Conservation (phyloP, 805 yeast species). For the Saccharomycopsis oosterbeekiorum region DNA sequence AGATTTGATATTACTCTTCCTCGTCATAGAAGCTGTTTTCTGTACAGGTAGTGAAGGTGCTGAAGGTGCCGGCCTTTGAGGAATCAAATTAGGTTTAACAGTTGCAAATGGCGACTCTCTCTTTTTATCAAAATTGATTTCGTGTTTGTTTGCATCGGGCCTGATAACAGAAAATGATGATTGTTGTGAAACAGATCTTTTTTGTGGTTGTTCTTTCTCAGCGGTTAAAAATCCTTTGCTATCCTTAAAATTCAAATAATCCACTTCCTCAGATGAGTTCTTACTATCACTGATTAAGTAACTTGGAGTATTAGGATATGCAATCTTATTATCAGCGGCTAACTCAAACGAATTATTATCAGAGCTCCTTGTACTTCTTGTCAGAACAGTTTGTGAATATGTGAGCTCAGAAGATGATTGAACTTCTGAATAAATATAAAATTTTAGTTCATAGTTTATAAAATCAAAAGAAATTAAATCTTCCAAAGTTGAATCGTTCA, state of each 20-base stretch:
- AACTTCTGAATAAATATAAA: conserved; percentile 28
- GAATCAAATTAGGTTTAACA: conserved; percentile 37
- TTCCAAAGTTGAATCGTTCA: conserved; percentile 40
- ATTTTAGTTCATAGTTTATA: conserved; percentile 27
- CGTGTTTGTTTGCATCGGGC: conserved; percentile 45
- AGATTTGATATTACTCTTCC: neutral
- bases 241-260: conserved; percentile 47
- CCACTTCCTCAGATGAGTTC: conserved; percentile 26
- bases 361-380: conserved; percentile 41
- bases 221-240: conserved; percentile 3
- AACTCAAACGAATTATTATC: conserved; percentile 46
- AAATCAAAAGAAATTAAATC: conserved; percentile 29
- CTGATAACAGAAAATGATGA: conserved; percentile 60
- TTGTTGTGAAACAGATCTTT: conserved; percentile 16
- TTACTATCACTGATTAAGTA: conserved; percentile 38
- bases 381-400: conserved; percentile 20
- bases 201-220: conserved; percentile 8
- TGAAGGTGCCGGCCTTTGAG: conserved; percentile 19
- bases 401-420: conserved; percentile 18
- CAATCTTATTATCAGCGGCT: conserved; percentile 30
- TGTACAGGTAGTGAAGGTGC: conserved; percentile 8
- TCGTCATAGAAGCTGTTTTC: neutral
- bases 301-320: conserved; percentile 62
- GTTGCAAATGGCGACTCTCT: conserved; percentile 60
- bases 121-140: conserved; percentile 74